Evolutionary conservation across 805 yeast genomes (phyloP).

Genomic region (Saccharomycopsis guyanensis): DNA sequence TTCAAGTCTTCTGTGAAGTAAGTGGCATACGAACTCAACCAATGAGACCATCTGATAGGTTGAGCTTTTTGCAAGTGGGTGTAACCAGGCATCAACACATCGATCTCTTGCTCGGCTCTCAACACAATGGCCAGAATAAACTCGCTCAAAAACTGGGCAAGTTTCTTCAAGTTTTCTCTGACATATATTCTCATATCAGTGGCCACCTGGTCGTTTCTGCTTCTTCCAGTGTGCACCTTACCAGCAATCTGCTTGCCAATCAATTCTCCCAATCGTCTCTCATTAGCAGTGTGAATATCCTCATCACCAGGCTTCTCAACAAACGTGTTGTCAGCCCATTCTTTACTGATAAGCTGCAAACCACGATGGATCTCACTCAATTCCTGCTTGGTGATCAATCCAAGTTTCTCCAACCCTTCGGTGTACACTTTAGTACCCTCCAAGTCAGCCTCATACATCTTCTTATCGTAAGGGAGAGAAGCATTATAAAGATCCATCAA

Average conservation of each 20-base stretch:
- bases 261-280: slow-evolving; percentile 92
- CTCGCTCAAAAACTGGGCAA: slow-evolving; percentile 47
- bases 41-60: slow-evolving; percentile 99
- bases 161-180: slow-evolving; percentile 63
- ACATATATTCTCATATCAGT: slow-evolving; percentile 97
- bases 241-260: slow-evolving; percentile 94
- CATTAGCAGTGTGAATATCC: slow-evolving; percentile 98
- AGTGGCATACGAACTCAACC: slow-evolving; percentile 92
- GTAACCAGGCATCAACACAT: slow-evolving; percentile 96
- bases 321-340: slow-evolving; percentile 70
- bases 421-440: slow-evolving; percentile 94
- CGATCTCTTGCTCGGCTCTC: slow-evolving; percentile 83
- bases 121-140: slow-evolving; percentile 59
- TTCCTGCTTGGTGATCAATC: slow-evolving; percentile 67
- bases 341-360: slow-evolving; percentile 57
- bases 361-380: slow-evolving; percentile 79
- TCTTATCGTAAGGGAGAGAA: slow-evolving; percentile 90
- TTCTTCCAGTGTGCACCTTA: slow-evolving; percentile 98
- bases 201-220: slow-evolving; percentile 97
- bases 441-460: slow-evolving; percentile 90
- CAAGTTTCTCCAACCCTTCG: slow-evolving; percentile 72
- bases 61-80: slow-evolving; percentile 98
- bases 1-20: slow-evolving; percentile 87
- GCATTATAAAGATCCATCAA: slow-evolving; percentile 96
- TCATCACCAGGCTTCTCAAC: slow-evolving; percentile 86